Evolutionary conservation across 805 yeast species (phyloP).

Genomic region (Candida sakaeoensis): DNA sequence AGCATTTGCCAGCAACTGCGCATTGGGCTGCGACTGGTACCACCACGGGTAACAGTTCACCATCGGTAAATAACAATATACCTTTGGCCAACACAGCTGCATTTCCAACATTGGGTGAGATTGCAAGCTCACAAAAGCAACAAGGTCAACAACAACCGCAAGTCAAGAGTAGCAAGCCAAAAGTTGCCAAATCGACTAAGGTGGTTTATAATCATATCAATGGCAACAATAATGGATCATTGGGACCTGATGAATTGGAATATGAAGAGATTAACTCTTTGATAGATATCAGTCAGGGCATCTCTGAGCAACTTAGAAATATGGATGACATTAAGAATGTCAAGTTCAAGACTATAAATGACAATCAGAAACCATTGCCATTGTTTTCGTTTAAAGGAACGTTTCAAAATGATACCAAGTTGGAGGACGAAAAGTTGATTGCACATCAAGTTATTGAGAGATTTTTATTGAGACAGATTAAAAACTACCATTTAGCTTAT

Average conservation of each 20-base stretch:
- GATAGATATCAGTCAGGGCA: constrained; percentile 45
- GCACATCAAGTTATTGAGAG: constrained; percentile 41
- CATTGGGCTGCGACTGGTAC: constrained; percentile 47
- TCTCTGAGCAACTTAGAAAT: constrained; percentile 38
- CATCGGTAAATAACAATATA: constrained; percentile 31
- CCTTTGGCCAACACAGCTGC: constrained; percentile 48
- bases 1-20: constrained; percentile 67
- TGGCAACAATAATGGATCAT: constrained; percentile 27
- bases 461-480: constrained; percentile 37
- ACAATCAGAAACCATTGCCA: constrained; percentile 29
- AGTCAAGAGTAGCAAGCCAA: constrained; percentile 25
- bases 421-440: constrained; percentile 32
- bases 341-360: constrained; percentile 18
- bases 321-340: constrained; percentile 27
- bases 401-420: constrained; percentile 27
- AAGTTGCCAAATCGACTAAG: constrained; percentile 25
- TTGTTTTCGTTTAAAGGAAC: constrained; percentile 45
- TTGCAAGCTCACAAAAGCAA: constrained; percentile 35
- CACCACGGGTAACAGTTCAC: constrained; percentile 27
- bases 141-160: constrained; percentile 28
- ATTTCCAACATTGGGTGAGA: constrained; percentile 57
- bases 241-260: constrained; percentile 47
- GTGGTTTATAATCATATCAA: constrained; percentile 13
- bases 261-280: constrained; percentile 43
- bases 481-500: constrained; percentile 44